Evolutionary conservation across 495 filamentous ascomycete genomes (phyloP).

Genomic region (Aspergillus leporis): DNA sequence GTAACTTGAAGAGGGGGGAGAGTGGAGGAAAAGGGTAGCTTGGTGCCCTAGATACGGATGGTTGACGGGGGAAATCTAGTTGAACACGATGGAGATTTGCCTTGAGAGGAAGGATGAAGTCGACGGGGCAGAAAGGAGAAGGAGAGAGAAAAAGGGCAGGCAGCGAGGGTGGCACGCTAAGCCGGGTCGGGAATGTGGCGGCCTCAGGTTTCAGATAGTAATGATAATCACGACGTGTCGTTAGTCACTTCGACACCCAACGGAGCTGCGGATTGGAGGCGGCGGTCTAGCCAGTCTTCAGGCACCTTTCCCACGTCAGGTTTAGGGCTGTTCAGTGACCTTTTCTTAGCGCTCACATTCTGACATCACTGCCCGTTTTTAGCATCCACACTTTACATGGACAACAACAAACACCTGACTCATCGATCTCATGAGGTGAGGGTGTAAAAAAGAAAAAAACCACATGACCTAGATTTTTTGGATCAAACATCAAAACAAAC

Average conservation of each 20-base stretch:
- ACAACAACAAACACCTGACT: not conserved
- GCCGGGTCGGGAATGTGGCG: slow-evolving; percentile 8
- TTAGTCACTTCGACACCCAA: slow-evolving; percentile 7
- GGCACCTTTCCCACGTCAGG: not conserved
- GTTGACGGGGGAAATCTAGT: slow-evolving; percentile 30
- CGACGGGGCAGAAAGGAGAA: slow-evolving; percentile 30
- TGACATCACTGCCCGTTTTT: slow-evolving; percentile 11
- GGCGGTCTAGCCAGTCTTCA: slow-evolving; percentile 12
- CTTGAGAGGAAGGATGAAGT: slow-evolving; percentile 30
- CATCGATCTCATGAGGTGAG: not conserved
- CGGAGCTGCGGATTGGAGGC: not conserved
- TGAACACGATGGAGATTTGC: slow-evolving; percentile 28
- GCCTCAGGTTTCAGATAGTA: slow-evolving; percentile 4
- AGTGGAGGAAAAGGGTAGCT: slow-evolving; percentile 74
- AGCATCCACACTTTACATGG: not conserved
- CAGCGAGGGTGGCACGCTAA: slow-evolving; percentile 17
- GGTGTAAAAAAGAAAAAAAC: too few species aligned
- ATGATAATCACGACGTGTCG: not conserved
- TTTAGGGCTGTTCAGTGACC: not conserved
- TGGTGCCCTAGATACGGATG: slow-evolving; percentile 75
- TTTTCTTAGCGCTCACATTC: not conserved
- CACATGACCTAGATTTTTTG: not conserved
- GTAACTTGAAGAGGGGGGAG: slow-evolving; percentile 31
- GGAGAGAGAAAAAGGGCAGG: slow-evolving; percentile 32
- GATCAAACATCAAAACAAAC: not conserved